phyloP scores from a whole-genome alignment of 495 filamentous ascomycete genomes.

The Parachaetomium inaequale region DNA sequence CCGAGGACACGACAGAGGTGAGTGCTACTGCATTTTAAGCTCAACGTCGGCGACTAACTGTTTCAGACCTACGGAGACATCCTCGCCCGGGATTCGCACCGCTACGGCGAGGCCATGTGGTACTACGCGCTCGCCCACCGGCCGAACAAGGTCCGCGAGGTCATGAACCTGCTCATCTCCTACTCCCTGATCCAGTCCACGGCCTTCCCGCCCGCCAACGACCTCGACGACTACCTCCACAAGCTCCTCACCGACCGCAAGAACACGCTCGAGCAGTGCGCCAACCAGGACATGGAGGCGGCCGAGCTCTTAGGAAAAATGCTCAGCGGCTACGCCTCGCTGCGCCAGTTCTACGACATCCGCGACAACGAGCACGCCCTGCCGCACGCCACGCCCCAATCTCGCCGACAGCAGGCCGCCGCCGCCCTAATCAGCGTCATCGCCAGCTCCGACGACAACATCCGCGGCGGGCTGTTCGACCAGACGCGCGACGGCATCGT shows the following conservation, averaged over 20 bases:
- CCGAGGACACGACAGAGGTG: conserved; percentile 71
- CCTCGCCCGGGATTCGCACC: conserved; percentile 59
- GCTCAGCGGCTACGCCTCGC: conserved; percentile 84
- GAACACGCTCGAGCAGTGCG: conserved; percentile 59
- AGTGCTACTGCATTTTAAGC: conserved; percentile 23
- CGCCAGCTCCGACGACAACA: conserved; percentile 77
- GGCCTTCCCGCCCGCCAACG: conserved; percentile 62
- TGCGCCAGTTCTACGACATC: conserved; percentile 82
- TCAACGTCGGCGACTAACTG: background rate
- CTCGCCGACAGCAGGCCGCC: conserved; percentile 63
- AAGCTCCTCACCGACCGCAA: conserved; percentile 64
- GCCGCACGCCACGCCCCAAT: conserved; percentile 37
- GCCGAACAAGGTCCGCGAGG: conserved; percentile 68
- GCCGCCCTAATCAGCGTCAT: conserved; percentile 73
- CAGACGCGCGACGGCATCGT: conserved; percentile 72
- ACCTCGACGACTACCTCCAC: conserved; percentile 66
- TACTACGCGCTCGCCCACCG: conserved; percentile 81
- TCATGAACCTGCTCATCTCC: conserved; percentile 81
- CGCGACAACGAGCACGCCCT: conserved; percentile 53
- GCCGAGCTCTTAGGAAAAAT: conserved; percentile 75
- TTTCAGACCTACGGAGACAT: conserved; percentile 72
- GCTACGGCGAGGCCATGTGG: conserved; percentile 76
- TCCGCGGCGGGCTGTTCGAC: conserved; percentile 83
- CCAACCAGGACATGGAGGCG: conserved; percentile 66
- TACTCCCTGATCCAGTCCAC: conserved; percentile 79